Percentiles rank a stretch among this genome's conserved stretches.
These are phyloP conservation scores for Penicillium simplicissimum DNA, from an alignment of 495 filamentous ascomycete species.

Conservation along the genomic window DNA sequence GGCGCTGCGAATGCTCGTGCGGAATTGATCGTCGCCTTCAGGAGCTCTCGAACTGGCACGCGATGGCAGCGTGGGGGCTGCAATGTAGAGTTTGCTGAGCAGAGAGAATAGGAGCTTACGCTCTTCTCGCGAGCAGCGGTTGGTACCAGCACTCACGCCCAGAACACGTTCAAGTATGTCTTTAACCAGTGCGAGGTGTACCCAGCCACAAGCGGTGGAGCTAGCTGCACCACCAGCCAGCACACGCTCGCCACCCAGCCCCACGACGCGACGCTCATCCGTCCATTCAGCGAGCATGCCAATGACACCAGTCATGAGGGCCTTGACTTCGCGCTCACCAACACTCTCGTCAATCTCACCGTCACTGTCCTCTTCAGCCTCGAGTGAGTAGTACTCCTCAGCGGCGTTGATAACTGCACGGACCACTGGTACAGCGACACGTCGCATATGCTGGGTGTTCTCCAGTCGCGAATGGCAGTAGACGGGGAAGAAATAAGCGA, in stretches of 20 bases:
- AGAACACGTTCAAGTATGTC: slow-evolving; percentile 40
- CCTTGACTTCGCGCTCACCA: slow-evolving; percentile 80
- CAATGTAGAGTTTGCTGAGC: slow-evolving; percentile 80
- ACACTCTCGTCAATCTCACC: slow-evolving; percentile 64
- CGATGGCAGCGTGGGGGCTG: slow-evolving; percentile 48
- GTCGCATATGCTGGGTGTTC: slow-evolving; percentile 78
- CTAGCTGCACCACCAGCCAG: slow-evolving; percentile 56
- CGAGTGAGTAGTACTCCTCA: slow-evolving; percentile 51
- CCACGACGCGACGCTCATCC: slow-evolving; percentile 83
- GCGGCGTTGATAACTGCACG: slow-evolving; percentile 57
- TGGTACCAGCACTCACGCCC: slow-evolving; percentile 34
- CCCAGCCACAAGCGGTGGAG: slow-evolving; percentile 55
- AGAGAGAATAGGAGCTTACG: slow-evolving; percentile 77
- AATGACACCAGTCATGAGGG: slow-evolving; percentile 69
- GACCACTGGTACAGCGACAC: slow-evolving; percentile 66
- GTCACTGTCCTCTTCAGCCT: slow-evolving; percentile 55
- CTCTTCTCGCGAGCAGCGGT: slow-evolving; percentile 68
- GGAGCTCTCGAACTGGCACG: slow-evolving; percentile 42
- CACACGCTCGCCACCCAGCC: slow-evolving; percentile 58
- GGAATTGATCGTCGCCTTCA: slow-evolving; percentile 43
- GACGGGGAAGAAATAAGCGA: slow-evolving; percentile 95
- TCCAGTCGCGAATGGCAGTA: slow-evolving; percentile 81
- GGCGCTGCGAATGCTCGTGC: slow-evolving; percentile 40
- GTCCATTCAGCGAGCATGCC: slow-evolving; percentile 94
- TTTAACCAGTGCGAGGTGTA: slow-evolving; percentile 40